Evolutionary conservation across 2,329 filamentous ascomycete genomes (phyloP).

Genomic region (Penicillium sp.): DNA sequence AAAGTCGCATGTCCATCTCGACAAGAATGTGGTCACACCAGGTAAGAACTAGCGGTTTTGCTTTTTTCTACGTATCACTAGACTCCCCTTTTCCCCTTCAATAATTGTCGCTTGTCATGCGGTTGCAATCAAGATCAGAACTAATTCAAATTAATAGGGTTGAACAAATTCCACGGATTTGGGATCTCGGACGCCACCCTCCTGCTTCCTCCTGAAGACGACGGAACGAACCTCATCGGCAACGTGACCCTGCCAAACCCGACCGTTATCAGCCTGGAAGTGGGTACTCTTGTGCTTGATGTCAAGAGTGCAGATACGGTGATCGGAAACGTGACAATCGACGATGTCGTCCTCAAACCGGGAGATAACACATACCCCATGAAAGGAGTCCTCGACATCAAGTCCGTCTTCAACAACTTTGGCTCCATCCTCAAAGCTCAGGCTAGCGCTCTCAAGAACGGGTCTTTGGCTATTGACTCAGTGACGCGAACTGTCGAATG

Average conservation of each 20-base stretch:
- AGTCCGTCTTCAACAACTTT: constrained; percentile 18
- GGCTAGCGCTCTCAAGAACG: constrained; percentile 12
- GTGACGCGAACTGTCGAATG: constrained; percentile 16
- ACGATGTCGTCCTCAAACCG: constrained; percentile 21
- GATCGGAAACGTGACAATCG: constrained; percentile 24
- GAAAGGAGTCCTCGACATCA: constrained; percentile 22
- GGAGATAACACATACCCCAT: constrained; percentile 28
- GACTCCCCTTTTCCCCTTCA: neutral
- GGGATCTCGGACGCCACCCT: constrained; percentile 23
- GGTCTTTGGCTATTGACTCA: constrained; percentile 18
- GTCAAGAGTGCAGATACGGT: constrained; percentile 22
- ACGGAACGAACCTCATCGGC: constrained; percentile 28
- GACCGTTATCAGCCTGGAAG: constrained; percentile 23
- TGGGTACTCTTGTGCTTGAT: constrained; percentile 26
- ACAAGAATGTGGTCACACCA: constrained; percentile 22
- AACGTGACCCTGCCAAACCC: constrained; percentile 28
- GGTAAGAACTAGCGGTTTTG: constrained; percentile 9
- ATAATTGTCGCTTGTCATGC: neutral
- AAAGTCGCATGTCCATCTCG: constrained; percentile 24
- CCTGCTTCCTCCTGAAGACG: constrained; percentile 20
- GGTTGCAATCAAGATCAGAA: neutral
- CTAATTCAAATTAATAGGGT: constrained; percentile 13
- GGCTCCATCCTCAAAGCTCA: constrained; percentile 20
- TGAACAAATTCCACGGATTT: constrained; percentile 27
- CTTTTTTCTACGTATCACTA: neutral